Conservation (phyloP, 2,329 filamentous ascomycete species). For the Penicillium griseofulvum region DNA sequence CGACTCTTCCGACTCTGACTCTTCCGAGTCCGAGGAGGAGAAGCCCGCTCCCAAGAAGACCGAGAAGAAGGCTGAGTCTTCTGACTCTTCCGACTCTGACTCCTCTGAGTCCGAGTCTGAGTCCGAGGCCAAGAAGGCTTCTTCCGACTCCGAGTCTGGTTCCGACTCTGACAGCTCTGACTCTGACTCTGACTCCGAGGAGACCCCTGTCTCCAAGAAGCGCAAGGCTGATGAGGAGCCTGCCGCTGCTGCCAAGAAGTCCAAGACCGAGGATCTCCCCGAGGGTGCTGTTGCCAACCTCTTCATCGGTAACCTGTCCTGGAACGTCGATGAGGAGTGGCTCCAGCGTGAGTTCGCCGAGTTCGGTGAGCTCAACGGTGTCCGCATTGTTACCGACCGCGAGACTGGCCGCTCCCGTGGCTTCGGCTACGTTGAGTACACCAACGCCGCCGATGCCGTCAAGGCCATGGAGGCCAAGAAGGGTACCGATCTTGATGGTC, state of each 20-base stretch:
- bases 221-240: constrained; percentile 50
- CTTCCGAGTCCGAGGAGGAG: constrained; percentile 36
- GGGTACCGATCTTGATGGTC: constrained; percentile 70
- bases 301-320: constrained; percentile 87
- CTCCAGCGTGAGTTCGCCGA: constrained; percentile 77
- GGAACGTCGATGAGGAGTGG: constrained; percentile 82
- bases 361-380: constrained; percentile 69
- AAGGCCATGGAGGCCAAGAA: constrained; percentile 74
- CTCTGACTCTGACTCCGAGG: constrained; percentile 33
- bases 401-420: constrained; percentile 80
- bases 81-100: constrained; percentile 37
- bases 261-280: constrained; percentile 53
- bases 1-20: constrained; percentile 30
- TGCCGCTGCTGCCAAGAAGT: constrained; percentile 54
- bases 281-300: constrained; percentile 58
- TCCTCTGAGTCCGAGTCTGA: constrained; percentile 35
- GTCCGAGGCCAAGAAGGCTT: constrained; percentile 28
- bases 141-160: constrained; percentile 25
- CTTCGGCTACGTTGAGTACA: constrained; percentile 91
- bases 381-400: constrained; percentile 80
- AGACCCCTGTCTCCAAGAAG: constrained; percentile 41
- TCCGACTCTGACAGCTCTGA: constrained; percentile 31
- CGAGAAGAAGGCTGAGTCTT: constrained; percentile 29
- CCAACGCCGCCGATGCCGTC: constrained; percentile 62
- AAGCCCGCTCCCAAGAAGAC: constrained; percentile 36